Evolutionary conservation across 352 stramenopile genomes (phyloP), one percentile per base, ranked within the genome.

Genomic region (Globisporangium spiculum): DNA sequence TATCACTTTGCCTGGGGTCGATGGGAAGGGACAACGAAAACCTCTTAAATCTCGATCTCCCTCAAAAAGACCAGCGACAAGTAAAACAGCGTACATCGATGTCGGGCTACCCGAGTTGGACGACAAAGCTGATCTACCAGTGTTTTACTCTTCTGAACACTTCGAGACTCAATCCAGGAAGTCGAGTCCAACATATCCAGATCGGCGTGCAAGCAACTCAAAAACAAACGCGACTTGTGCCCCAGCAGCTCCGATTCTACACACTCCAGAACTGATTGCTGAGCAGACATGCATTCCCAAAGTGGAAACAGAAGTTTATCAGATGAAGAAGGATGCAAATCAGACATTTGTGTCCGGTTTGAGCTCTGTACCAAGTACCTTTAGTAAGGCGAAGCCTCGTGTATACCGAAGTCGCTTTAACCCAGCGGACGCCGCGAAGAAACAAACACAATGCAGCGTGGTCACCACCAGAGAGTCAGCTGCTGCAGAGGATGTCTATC

Each of bases 341-440:
- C 22, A 38, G 34, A 66, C 14, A 9, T 82, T 75, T 61, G 63
- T 75, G 0, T 78, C 81, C 0, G 70, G 71, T 10, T 70, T 77
- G 65, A 83, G 80, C 60, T 86, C 82, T 16, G 69, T 91, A 4
- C 81, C 78, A n/a, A 90, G 84, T 52, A 79, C 75, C 68, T 92
- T 92, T 60, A 72, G 75, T 30, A 75, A 81, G 55, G 71, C 76
- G 12, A 89, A 83, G 30, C 82, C 84, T 32, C 76, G 74, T 16
- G 54, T 90, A 0, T 92, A 92, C 63, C 73, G 77, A 24, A 81
- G 46, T 50, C 59, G 46, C 30, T 74, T 77, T 8, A 77, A 71
- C 60, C 71, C 75, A 30, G 57, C 72, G 4, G 55, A 83, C 26
- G 71, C 77, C 1, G 52, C 70, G 16, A 60, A 60, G 32, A 69